Base-by-base conservation (phyloP, 352 stramenopile species). In the Globisporangium yorkense region DNA sequence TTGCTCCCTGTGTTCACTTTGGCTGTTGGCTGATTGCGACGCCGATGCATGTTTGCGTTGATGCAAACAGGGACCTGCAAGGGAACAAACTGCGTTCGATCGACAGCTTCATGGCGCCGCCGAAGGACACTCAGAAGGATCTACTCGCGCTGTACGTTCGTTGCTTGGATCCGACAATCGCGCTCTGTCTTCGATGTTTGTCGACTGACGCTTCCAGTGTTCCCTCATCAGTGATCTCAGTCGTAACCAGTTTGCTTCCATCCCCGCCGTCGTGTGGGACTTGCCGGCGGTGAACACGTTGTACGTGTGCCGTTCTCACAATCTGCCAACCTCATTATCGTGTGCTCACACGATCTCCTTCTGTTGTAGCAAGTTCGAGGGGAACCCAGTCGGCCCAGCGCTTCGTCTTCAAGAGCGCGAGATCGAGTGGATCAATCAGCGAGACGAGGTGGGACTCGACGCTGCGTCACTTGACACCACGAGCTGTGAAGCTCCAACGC, bases 1-100 rank as follows among this genome's bases (percentile, higher is more conserved):
- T 5, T 46, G 18, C n/a, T 45, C 5, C 8, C 15, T 43, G 2
- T 21, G 29, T 37, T 16, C 37, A 8, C 48, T 13, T 21, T 12
- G 2, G 7, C 12, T 9, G 10, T 35, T 43, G 6, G 16, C 6
- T 18, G 13, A 43, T 2, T 29, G 27, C 44, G 15, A 57, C 39
- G 2, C 13, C 7, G n/a, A 20, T 39, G 47, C 15, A 18, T 13
- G 20, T n/a, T 16, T 50, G 29, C 16, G 0, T 13, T 56, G 4
- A 12, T 33, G n/a, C 33, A 6, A 29, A 21, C 37, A 60, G 54
- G 5, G 35, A 60, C 54, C 21, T 60, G 33, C 44, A 33, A 35
- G 47, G 20, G 33, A 59, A 59, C 44, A 44, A 43, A 21, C 54
- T 59, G 20, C 39, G 8, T 29, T 54, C 54, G 15, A 43, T 59